Evolutionary conservation across 176 grass and related monocot species (phyloP).

Genomic region (Avena insularis): DNA sequence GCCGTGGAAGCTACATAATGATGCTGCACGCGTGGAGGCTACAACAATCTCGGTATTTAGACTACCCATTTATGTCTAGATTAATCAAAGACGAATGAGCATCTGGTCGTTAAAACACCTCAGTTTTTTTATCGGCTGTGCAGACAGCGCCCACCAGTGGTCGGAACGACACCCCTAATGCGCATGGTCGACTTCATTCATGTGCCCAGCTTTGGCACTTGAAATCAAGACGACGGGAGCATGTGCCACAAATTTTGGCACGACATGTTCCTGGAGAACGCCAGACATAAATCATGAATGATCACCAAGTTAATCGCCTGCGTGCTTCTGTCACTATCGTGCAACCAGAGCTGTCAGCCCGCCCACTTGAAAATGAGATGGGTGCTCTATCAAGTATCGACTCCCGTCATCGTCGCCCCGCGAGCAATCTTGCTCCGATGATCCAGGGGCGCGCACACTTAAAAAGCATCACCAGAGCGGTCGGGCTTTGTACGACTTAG

Average conservation of each 20-base stretch:
- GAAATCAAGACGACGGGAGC: not conserved
- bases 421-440: too few relatives aligned
- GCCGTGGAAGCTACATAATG: too few relatives aligned
- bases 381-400: too few relatives aligned
- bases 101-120: not conserved
- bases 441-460: too few relatives aligned
- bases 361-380: too few relatives aligned
- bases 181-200: not conserved
- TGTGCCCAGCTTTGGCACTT: not conserved
- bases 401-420: too few relatives aligned
- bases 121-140: not conserved
- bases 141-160: not conserved
- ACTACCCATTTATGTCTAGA: not conserved
- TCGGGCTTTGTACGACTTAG: too few relatives aligned
- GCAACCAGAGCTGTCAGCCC: too few relatives aligned
- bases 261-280: not conserved
- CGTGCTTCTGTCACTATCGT: not conserved
- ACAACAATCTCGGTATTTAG: not conserved
- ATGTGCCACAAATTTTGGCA: conserved; percentile 28
- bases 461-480: too few relatives aligned
- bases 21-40: too few relatives aligned
- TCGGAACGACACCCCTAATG: not conserved
- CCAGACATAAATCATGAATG: not conserved
- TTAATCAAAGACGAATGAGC: not conserved
- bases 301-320: not conserved